Evolutionary conservation across 139 green algal genomes (phyloP).

Genomic region (Haematococcus sp.): DNA sequence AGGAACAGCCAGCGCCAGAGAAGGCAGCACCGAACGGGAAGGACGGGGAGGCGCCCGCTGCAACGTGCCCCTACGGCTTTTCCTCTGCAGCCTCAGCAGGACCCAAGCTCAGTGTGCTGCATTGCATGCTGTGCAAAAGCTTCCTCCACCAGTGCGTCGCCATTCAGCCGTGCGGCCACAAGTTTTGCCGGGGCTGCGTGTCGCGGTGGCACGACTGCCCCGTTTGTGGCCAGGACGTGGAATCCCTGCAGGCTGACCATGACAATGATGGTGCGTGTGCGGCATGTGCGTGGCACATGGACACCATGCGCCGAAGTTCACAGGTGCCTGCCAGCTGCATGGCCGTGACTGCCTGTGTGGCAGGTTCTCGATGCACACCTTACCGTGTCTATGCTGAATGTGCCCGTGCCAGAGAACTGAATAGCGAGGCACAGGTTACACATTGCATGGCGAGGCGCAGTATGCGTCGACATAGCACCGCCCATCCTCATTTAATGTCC

Average conservation of each 20-base stretch:
- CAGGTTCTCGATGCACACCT: not conserved
- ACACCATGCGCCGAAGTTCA: not conserved
- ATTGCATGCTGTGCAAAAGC: conserved; percentile 3
- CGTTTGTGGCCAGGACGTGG: conserved; percentile 49
- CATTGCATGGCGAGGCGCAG: no score
- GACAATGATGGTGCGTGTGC: conserved; percentile 30
- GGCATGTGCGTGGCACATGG: not conserved
- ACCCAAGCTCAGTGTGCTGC: not conserved
- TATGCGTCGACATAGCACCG: not conserved
- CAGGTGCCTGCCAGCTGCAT: not conserved
- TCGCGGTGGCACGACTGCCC: conserved; percentile 41
- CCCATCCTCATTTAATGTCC: not conserved
- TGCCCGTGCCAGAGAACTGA: not conserved
- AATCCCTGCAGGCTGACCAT: conserved; percentile 19
- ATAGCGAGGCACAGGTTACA: not conserved
- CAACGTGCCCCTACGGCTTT: conserved; percentile 7
- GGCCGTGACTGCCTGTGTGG: not conserved
- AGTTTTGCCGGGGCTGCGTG: conserved; percentile 43
- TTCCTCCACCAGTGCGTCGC: not conserved
- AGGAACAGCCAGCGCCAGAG: not conserved
- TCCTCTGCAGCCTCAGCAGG: not conserved
- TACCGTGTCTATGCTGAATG: not conserved
- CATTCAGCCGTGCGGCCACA: conserved; percentile 13
- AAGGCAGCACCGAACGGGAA: not conserved
- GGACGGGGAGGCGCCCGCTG: not conserved